Base-by-base conservation (phyloP, 805 yeast genomes). In the Cyberlindnera japonica region DNA sequence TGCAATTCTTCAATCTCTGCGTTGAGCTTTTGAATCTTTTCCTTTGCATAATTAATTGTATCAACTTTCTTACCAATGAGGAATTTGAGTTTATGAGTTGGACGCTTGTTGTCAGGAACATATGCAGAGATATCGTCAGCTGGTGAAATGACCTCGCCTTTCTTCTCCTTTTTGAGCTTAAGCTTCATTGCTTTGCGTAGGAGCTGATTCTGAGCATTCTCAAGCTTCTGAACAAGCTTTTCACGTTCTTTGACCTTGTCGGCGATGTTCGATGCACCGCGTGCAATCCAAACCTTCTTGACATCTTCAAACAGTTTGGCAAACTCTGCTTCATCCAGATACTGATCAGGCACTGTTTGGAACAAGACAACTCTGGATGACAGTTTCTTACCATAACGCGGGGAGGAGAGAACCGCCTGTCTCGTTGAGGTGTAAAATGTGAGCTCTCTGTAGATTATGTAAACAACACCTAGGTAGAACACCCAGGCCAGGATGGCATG, bases 401-500 rank as follows among this genome's bases (percentile, higher is more conserved):
- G 95, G 9, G 95, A 76, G 2, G 96, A 73, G 41, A 88, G 66
- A 3, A 80, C 85, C 9, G 89, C 90, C 54, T 79, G 78, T 51
- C 95, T 76, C 53, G 87, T 65, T 3, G 93, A 81, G 43, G 81
- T 74, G 64, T 79, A 91, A 62, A 79, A 87, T 46, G 75, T 75
- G 51, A 89, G 67, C 62, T 91, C 99, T 45, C 97, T 71, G 65
- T 87, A 90, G 37, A 91, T 69, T 35, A 86, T 70, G 58, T 78
- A 90, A 41, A 88, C 53, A 33, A 85, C 71, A 21, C 69, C 57
- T 30, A 90, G 84, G 58, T 81, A 89, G 61, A 75, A 90, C 24
- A 81, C 50, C 91, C 95, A 85, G 2, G 90, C 78, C 32, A 87
- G 58, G 43, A 91, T 72, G 0, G 81, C 93, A 59, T 90, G 97